A percentile compares a stretch with the other conserved stretches of the same genome.
phyloP scores from a whole-genome alignment of 345 rosid genomes.

The Pugionium dolabratum region DNA sequence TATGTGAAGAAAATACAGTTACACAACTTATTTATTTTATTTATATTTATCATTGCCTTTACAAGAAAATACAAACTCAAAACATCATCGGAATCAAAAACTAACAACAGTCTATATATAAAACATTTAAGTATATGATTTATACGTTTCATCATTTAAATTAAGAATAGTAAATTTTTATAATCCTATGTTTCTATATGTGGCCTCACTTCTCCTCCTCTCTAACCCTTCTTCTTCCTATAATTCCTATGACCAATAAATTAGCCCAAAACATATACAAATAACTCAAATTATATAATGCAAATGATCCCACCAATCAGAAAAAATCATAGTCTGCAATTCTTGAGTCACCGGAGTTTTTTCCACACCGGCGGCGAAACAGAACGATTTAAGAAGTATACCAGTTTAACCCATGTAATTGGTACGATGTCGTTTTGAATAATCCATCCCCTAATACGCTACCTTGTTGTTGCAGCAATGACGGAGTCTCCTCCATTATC shows the following conservation, averaged over 20 bases:
- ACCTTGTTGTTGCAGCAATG: slow-evolving; percentile 41
- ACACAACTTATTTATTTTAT: no score
- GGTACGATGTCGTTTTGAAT: slow-evolving; percentile 57
- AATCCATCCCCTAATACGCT: slow-evolving; percentile 60
- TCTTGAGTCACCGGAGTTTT: slow-evolving; percentile 5
- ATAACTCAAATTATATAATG: slow-evolving; percentile 33
- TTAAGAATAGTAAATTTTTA: not conserved
- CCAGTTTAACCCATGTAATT: slow-evolving; percentile 74
- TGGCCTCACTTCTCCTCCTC: slow-evolving; percentile 29
- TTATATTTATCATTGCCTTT: not conserved
- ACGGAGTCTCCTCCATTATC: slow-evolving; percentile 30
- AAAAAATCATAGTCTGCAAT: slow-evolving; percentile 3
- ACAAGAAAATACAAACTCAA: not conserved
- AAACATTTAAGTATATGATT: not conserved
- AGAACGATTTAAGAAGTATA: slow-evolving; percentile 45
- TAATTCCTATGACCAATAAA: slow-evolving; percentile 35
- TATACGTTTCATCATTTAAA: slow-evolving; percentile 5
- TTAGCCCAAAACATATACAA: slow-evolving; percentile 40
- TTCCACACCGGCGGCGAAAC: slow-evolving; percentile 6
- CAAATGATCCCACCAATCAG: slow-evolving; percentile 19
- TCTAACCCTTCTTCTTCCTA: slow-evolving; percentile 25
- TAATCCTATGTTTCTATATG: slow-evolving; percentile 32
- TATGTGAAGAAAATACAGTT: not conserved
- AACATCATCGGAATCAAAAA: no score
- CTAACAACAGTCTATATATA: no score